These are phyloP conservation scores for Leucosporidium scottii DNA, from an alignment of 768 basidiomycete genomes.

Conservation along the genomic window DNA sequence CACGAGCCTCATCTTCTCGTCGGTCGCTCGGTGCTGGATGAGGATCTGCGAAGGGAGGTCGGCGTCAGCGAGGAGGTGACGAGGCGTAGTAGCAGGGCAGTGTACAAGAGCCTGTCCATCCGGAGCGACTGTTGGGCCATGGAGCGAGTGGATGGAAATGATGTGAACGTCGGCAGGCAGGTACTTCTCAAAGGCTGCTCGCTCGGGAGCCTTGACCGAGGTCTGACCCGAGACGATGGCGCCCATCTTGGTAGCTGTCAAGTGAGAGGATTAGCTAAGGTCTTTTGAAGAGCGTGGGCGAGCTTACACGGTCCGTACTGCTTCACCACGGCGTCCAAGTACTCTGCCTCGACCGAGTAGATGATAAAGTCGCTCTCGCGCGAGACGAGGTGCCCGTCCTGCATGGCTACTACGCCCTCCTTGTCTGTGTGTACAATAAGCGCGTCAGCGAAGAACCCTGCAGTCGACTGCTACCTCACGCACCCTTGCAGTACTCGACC, in stretches of 20 bases:
- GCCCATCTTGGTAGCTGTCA: conserved; percentile 88
- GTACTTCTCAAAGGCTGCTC: conserved; percentile 74
- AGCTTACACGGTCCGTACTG: conserved; percentile 84
- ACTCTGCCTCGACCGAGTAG: conserved; percentile 91
- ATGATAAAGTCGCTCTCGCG: conserved; percentile 86
- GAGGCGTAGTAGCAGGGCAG: neutral
- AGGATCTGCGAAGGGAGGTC: conserved; percentile 56
- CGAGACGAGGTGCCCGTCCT: conserved; percentile 80
- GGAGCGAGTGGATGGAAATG: conserved; percentile 87
- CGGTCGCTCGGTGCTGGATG: conserved; percentile 73
- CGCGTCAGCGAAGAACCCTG: neutral
- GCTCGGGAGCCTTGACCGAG: conserved; percentile 92
- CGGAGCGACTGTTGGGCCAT: conserved; percentile 83
- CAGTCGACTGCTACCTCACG: conserved; percentile 3
- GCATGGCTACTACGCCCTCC: conserved; percentile 56
- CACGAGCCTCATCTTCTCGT: conserved; percentile 65
- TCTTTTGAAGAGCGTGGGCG: conserved; percentile 2
- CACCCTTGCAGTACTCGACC: conserved; percentile 57
- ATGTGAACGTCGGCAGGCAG: conserved; percentile 81
- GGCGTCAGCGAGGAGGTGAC: neutral
- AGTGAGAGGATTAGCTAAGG: neutral
- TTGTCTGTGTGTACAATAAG: neutral
- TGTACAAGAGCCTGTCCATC: conserved; percentile 82
- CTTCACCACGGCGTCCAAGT: conserved; percentile 70
- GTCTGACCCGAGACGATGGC: conserved; percentile 94